Conservation (phyloP, 2,329 filamentous ascomycete species). For the Fusarium pseudoanthophilum region DNA sequence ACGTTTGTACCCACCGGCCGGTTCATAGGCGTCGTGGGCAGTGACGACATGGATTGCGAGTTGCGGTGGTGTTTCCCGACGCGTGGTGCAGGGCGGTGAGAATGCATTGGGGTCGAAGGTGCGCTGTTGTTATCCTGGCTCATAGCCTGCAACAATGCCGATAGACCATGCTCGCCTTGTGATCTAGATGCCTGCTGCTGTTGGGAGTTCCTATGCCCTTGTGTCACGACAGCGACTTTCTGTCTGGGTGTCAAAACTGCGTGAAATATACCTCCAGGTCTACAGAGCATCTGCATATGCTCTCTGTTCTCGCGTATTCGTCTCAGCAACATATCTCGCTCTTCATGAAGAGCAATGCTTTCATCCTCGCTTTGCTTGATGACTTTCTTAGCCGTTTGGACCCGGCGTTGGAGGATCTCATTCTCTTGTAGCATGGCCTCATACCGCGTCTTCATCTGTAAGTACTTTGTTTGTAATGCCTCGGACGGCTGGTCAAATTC, state of each 20-base stretch:
- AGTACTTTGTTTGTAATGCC: constrained; percentile 63
- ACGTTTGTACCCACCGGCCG: constrained; percentile 61
- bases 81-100: constrained; percentile 58
- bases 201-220: constrained; percentile 58
- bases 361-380: constrained; percentile 83
- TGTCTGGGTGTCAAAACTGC: constrained; percentile 69
- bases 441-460: constrained; percentile 73
- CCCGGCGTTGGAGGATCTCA: constrained; percentile 68
- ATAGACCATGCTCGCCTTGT: constrained; percentile 71
- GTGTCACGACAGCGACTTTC: constrained; percentile 52
- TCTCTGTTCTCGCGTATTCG: constrained; percentile 91
- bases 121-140: constrained; percentile 79
- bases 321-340: constrained; percentile 80
- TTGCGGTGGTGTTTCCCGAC: constrained; percentile 76
- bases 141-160: constrained; percentile 82
- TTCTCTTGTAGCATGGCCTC: constrained; percentile 76
- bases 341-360: constrained; percentile 74
- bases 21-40: constrained; percentile 79
- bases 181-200: constrained; percentile 63
- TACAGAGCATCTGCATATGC: constrained; percentile 82
- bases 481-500: constrained; percentile 64
- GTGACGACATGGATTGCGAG: constrained; percentile 84
- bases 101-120: constrained; percentile 72
- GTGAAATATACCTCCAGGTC: constrained; percentile 76
- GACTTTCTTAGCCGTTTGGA: constrained; percentile 79